These are phyloP conservation scores for Ciborinia camelliae DNA, from an alignment of 2,329 filamentous ascomycete genomes.

Conservation along the genomic window DNA sequence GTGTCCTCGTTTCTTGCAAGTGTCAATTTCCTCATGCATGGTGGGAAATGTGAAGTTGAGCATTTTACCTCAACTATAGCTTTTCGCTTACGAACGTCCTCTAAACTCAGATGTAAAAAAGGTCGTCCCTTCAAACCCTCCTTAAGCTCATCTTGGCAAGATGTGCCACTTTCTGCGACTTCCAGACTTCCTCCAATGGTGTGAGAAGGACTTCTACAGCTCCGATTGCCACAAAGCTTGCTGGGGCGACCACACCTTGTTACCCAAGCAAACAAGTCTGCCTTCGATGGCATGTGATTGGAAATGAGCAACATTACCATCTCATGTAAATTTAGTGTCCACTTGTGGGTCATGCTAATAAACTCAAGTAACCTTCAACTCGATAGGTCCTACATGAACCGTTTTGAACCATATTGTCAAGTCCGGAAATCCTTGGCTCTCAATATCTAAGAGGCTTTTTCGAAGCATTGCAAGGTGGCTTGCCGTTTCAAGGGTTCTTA, in stretches of 20 bases:
- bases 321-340: background rate
- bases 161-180: background rate
- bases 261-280: background rate
- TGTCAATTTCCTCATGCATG: no score
- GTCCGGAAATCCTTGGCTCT: background rate
- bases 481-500: background rate
- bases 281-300: background rate
- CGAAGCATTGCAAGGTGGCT: background rate
- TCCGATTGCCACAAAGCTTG: background rate
- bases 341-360: background rate
- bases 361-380: background rate
- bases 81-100: no score
- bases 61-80: no score
- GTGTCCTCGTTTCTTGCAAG: no score
- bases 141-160: no score
- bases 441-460: background rate
- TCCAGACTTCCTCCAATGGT: background rate
- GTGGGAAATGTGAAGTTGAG: no score
- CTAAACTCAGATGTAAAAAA: no score
- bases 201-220: slow-evolving; percentile 4
- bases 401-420: background rate
- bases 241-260: background rate
- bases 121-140: no score
- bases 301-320: background rate
- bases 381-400: background rate